Conservation (phyloP, 2,329 filamentous ascomycete genomes). For the Verticillium dahliae region DNA sequence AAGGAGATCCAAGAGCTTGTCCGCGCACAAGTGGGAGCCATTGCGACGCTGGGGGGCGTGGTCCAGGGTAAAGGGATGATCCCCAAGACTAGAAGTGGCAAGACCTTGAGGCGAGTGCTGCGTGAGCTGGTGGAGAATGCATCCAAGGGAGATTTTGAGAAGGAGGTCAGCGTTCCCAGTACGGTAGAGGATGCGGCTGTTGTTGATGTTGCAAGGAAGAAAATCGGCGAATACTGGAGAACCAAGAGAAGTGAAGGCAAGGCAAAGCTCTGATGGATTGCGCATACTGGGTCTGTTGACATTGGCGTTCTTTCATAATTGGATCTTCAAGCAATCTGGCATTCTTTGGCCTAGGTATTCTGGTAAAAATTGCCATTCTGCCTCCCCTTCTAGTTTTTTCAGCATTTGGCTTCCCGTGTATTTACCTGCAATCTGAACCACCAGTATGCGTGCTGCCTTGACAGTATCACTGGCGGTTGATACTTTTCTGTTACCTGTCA, state of each 20-base stretch:
- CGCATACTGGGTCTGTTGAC: not conserved
- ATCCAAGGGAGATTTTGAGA: slow-evolving; percentile 64
- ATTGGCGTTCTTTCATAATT: too few relatives aligned
- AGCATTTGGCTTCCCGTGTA: too few relatives aligned
- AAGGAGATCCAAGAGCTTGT: slow-evolving; percentile 67
- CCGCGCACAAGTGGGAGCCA: slow-evolving; percentile 76
- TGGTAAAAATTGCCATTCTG: too few relatives aligned
- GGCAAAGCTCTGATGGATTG: slow-evolving; percentile 37
- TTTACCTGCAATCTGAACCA: too few relatives aligned
- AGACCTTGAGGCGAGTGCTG: slow-evolving; percentile 77
- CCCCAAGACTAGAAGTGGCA: slow-evolving; percentile 86
- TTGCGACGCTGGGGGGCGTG: slow-evolving; percentile 79
- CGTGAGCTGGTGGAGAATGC: slow-evolving; percentile 81
- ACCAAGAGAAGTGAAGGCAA: slow-evolving; percentile 37
- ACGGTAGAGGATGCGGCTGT: slow-evolving; percentile 78
- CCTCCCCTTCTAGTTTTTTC: too few relatives aligned
- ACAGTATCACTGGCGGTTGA: too few relatives aligned
- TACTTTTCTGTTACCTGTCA: too few relatives aligned
- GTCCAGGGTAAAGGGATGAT: slow-evolving; percentile 83
- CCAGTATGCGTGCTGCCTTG: too few relatives aligned
- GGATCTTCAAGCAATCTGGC: too few relatives aligned
- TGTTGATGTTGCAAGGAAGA: slow-evolving; percentile 65
- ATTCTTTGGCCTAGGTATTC: too few relatives aligned
- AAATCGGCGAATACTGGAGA: slow-evolving; percentile 71
- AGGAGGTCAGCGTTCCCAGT: slow-evolving; percentile 66